Conservation (phyloP, 164 flowering plant species). For the Chimonanthus salicifolius region DNA sequence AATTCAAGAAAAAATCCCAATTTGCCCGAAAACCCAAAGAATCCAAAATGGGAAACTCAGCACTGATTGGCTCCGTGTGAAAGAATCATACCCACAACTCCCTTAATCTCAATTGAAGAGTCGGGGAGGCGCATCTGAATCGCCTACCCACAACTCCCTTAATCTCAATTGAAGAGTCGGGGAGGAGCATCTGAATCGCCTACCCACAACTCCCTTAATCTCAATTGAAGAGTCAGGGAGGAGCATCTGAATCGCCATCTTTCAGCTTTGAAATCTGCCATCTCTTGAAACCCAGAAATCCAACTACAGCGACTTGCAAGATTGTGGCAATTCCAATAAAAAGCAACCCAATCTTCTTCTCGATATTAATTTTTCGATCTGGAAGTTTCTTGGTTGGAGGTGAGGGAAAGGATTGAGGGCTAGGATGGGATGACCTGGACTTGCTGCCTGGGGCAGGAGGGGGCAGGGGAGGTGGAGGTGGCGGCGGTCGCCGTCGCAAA, state of each 20-base stretch:
- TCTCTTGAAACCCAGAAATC: slow-evolving; percentile 21
- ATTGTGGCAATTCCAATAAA: slow-evolving; percentile 22
- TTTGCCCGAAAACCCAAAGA: no score
- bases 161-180: neutral
- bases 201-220: neutral
- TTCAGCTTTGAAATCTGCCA: slow-evolving; percentile 18
- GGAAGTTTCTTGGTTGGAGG: neutral
- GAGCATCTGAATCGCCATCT: neutral
- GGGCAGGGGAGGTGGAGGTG: neutral
- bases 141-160: neutral
- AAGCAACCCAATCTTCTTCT: slow-evolving; percentile 25
- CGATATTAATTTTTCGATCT: slow-evolving; percentile 7
- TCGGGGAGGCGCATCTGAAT: neutral
- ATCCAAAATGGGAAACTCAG: neutral
- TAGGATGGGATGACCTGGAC: neutral
- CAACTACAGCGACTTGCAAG: slow-evolving; percentile 25
- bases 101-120: neutral
- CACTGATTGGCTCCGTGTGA: neutral
- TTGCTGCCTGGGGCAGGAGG: neutral
- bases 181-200: neutral
- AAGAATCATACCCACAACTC: neutral
- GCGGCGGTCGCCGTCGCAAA: slow-evolving; percentile 1
- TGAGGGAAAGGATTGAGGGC: neutral
- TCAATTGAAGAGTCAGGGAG: neutral
- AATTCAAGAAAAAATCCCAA: neutral